Base-by-base conservation (phyloP, 306 rosid species). In the Herpetospermum pedunculosum region DNA sequence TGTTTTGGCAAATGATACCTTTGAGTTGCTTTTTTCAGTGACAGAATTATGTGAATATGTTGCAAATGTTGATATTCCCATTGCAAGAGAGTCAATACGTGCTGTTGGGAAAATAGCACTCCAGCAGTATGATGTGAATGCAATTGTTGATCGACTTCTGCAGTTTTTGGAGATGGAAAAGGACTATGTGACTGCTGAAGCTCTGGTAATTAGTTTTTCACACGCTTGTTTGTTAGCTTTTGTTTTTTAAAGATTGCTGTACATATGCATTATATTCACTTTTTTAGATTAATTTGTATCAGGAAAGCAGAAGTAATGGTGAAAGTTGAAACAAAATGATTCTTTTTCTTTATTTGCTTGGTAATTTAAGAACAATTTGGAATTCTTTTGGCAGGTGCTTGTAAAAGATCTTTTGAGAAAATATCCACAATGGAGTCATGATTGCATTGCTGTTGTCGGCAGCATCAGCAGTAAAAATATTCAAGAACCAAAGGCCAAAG, bases 91-190 rank as follows among this genome's bases (percentile, higher is more conserved):
- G 84, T 95, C 99, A 4, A 92, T 95, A 72, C 96, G 97, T 72
- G 99, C 99, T 76, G 99, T 95, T 70, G 99, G 99, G 81, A 95
- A 91, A 82, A 95, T 95, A 81, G 99, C 99, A 60, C 83, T 95
- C 74, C 97, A 95, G 83, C 99, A 95, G 80, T 95, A 95, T 87
- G 99, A 95, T 76, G 97, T 95, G 83, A 95, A 95, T 82, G 99
- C 99, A 38, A 95, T 95, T 76, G 99, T 95, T 60, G 99, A 95
- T 68, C 85, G 99, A 76, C 99, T 95, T 84, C 92, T 95, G 52
- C 99, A 95, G 84, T 95, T 95, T 89, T 90, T 95, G 78, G 99
- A 95, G 90, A 91, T 95, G 99, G 99, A 95, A 85, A 95, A 95
- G 85, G 99, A 95, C 86, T 92, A 91, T 82, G 97, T 95, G 72